phyloP scores from a whole-genome alignment of 108 stramenopile genomes.

The Ochromonas danica region DNA sequence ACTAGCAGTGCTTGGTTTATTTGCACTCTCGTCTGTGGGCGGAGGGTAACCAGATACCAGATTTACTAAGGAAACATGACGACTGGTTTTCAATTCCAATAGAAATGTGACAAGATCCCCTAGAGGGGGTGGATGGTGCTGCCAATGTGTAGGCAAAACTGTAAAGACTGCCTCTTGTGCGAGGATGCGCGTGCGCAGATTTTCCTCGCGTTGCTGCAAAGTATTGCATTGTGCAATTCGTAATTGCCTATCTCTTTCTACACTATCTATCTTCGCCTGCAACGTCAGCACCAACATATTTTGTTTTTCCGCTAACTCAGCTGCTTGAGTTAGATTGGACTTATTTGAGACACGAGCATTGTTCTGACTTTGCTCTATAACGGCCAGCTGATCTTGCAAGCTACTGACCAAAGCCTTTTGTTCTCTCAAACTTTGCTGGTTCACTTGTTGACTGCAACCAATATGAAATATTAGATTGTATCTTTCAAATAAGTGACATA shows the following conservation, averaged over 20 bases:
- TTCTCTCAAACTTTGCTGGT: not conserved
- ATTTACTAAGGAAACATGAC: too few species aligned
- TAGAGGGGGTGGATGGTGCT: too few species aligned
- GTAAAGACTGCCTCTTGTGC: too few species aligned
- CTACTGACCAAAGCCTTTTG: not conserved
- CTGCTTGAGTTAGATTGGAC: not conserved
- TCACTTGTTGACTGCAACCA: too few species aligned
- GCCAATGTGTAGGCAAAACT: too few species aligned
- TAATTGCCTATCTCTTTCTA: slow-evolving; percentile 3
- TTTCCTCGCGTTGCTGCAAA: slow-evolving; percentile 20
- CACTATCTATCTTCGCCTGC: slow-evolving; percentile 22
- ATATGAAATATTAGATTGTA: too few species aligned
- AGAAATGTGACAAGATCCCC: too few species aligned
- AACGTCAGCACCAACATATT: slow-evolving; percentile 14
- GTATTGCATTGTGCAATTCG: not conserved
- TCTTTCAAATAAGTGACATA: too few species aligned
- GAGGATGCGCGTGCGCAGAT: not conserved
- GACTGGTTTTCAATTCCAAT: too few species aligned
- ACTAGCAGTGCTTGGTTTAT: too few species aligned
- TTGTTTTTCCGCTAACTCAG: slow-evolving; percentile 36
- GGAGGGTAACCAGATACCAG: too few species aligned
- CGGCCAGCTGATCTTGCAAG: not conserved
- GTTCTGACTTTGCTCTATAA: not conserved
- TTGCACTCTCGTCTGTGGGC: not conserved
- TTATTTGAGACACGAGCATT: too few species aligned